Base-by-base conservation (phyloP, 129 eudicot genomes). In the Silybum marianum region DNA sequence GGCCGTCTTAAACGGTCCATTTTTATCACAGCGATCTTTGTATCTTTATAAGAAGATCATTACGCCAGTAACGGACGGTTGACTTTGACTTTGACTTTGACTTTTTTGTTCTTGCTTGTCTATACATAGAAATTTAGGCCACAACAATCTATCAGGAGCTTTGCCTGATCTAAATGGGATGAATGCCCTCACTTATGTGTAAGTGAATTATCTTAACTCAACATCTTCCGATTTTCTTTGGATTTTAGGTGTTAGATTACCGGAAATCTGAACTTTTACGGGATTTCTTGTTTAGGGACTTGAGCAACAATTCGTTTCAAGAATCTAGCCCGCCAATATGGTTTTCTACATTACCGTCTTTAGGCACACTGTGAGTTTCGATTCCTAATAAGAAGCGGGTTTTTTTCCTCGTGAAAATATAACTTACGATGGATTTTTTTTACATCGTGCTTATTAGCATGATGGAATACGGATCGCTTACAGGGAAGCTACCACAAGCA, bases 231-330 rank as follows among this genome's bases (percentile, higher is more conserved):
- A 73, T 26, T 11, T 77, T 25, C 1, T 30, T 69, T 18, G 40
- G 44, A 30, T 11, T 30, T 72, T 83, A 9, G 51, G 32, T 40
- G 77, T 63, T 13, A 34, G 82, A 69, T 1, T 86, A 26, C 48
- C 2, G n/a, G 10, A 30, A 76, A 25, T 51, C 36, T 77, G 58
- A 82, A 69, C 0, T 32, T 18, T 19, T 40, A 9, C 9, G 28
- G 34, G 68, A 80, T 79, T 81, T 46, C 70, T 76, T 78, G 36
- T 69, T 30, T 83, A 95, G 99, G 83, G 99, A 93, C 84, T 86
- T 95, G 91, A 95, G 99, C 91, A 89, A 91, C 90, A 95, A 95
- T 83, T 84, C 87, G n/a, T 95, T 95, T 86, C 63, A 26, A 67
- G 80, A 73, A 79, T 86, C 99, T 13, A 89, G 84, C 80, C 92